Conservation (phyloP, 1,284 basidiomycete genomes). For the Serendipita sp. region DNA sequence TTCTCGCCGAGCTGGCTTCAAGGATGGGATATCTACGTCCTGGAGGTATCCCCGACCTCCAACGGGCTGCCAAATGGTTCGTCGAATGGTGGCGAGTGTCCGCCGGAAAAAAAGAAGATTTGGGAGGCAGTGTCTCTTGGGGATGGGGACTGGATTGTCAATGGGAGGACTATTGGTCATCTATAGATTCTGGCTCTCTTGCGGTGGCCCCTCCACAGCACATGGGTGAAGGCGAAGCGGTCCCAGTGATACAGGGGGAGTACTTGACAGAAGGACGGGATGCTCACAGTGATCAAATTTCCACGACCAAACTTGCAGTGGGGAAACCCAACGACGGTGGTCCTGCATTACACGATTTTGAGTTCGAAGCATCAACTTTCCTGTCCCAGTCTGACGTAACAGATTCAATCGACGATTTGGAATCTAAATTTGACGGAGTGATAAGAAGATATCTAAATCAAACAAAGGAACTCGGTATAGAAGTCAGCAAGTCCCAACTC, state of each 20-base stretch:
- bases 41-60: constrained; percentile 57
- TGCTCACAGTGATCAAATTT: not conserved
- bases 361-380: too few relatives aligned
- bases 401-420: constrained; percentile 6
- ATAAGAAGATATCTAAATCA: constrained; percentile 6
- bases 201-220: not conserved
- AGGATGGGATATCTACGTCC: constrained; percentile 70
- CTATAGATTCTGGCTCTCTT: not conserved
- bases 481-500: constrained; percentile 53
- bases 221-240: too few relatives aligned
- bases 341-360: constrained; percentile 8
- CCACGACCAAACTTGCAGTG: not conserved
- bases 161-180: constrained; percentile 9
- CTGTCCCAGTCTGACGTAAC: too few relatives aligned
- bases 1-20: constrained; percentile 54
- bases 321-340: constrained; percentile 4
- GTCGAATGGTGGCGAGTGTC: constrained; percentile 69
- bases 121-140: constrained; percentile 42
- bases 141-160: constrained; percentile 29
- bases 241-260: too few relatives aligned
- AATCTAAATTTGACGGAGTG: not conserved
- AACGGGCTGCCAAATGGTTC: constrained; percentile 65
- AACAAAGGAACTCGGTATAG: constrained; percentile 33
- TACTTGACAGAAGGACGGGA: too few relatives aligned
- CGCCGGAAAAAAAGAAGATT: not conserved